These are phyloP conservation scores for Talaromyces adpressus DNA, from an alignment of 495 filamentous ascomycete genomes.

Conservation along the genomic window DNA sequence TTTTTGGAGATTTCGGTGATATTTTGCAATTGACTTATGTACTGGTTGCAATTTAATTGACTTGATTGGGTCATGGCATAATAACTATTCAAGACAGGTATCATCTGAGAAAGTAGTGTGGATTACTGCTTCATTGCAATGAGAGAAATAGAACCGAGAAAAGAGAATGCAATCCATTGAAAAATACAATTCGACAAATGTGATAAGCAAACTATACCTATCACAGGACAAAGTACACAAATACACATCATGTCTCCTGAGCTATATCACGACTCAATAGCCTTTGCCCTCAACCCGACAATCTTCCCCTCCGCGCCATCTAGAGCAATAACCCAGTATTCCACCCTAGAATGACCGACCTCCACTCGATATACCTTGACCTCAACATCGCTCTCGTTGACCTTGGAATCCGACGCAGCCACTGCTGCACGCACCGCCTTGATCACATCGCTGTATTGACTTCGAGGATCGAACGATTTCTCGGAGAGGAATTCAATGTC, in stretches of 20 bases:
- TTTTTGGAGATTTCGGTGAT: no score
- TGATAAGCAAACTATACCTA: not conserved
- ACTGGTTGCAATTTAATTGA: no score
- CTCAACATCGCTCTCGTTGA: slow-evolving; percentile 46
- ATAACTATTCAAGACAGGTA: no score
- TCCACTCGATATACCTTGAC: slow-evolving; percentile 66
- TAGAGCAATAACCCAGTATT: slow-evolving; percentile 71
- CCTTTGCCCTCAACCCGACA: slow-evolving; percentile 68
- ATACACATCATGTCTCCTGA: not conserved
- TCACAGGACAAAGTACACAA: not conserved
- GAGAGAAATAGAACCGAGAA: no score
- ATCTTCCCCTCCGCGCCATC: slow-evolving; percentile 46
- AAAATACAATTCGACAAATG: not conserved
- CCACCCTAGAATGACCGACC: slow-evolving; percentile 51
- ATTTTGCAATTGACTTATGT: no score
- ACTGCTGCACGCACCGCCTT: slow-evolving; percentile 29
- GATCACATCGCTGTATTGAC: slow-evolving; percentile 25
- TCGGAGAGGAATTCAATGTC: slow-evolving; percentile 30
- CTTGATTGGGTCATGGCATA: no score
- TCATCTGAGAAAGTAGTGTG: no score
- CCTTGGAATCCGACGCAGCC: slow-evolving; percentile 19
- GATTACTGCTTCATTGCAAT: no score
- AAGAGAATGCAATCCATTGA: not conserved
- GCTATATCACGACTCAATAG: slow-evolving; percentile 55
- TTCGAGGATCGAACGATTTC: slow-evolving; percentile 34